Conservation (phyloP, 225 moss, liverwort and hornwort genomes). For the Anthoceros angustus region DNA sequence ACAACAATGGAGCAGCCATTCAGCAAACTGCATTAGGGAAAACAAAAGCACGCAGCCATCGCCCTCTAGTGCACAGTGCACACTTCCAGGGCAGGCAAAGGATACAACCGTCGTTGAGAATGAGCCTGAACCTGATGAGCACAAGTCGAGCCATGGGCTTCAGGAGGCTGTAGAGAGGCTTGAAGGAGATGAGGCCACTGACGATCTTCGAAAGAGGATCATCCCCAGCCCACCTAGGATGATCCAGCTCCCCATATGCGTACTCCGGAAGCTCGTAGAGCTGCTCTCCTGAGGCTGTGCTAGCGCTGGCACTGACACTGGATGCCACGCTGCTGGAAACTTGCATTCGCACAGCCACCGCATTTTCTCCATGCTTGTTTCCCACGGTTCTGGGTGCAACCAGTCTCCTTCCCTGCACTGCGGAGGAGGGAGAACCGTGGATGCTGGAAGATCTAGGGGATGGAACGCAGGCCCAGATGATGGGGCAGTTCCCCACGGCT, state of each 20-base stretch:
- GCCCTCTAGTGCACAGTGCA: neutral
- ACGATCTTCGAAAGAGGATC: constrained; percentile 50
- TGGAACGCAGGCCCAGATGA: too few species aligned
- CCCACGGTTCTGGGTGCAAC: neutral
- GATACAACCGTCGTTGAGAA: neutral
- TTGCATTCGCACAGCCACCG: neutral
- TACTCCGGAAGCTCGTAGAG: constrained; percentile 1
- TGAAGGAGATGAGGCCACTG: constrained; percentile 45
- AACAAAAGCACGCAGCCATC: neutral
- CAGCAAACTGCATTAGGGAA: too few species aligned
- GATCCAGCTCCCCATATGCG: constrained; percentile 35
- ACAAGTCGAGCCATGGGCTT: constrained; percentile 43
- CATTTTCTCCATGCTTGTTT: neutral
- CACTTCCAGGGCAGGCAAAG: neutral
- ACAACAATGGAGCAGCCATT: too few species aligned
- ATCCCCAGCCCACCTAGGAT: constrained; percentile 41
- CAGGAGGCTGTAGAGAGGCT: constrained; percentile 44
- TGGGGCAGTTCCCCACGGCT: neutral
- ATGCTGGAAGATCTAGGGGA: too few species aligned
- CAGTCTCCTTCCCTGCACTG: neutral
- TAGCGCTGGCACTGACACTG: neutral
- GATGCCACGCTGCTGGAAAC: neutral
- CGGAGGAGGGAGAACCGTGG: neutral
- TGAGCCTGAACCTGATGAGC: constrained; percentile 23
- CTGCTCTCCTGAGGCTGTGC: neutral